phyloP scores from a whole-genome alignment of 306 rosid species.

The Prunus padus region DNA sequence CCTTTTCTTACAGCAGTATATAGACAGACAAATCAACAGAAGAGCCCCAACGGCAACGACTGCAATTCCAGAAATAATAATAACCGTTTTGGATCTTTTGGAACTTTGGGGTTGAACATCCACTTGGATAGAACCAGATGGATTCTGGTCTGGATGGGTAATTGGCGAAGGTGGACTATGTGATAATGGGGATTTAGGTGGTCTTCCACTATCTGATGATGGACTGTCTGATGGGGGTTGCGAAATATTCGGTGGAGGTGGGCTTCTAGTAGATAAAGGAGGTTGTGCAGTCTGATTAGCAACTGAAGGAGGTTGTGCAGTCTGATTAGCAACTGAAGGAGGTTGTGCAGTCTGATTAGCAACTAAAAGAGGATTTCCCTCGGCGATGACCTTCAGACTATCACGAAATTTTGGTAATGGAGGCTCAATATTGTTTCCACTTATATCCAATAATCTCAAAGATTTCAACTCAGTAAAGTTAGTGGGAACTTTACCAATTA shows the following conservation, averaged over 20 bases:
- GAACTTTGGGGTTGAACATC: slow-evolving; percentile 27
- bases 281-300: too few species aligned
- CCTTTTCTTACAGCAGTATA: slow-evolving; percentile 42
- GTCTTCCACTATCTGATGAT: slow-evolving; percentile 19
- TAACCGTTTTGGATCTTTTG: slow-evolving; percentile 30
- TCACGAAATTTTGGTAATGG: slow-evolving; percentile 59
- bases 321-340: slow-evolving; percentile 29
- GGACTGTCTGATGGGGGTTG: slow-evolving; percentile 25
- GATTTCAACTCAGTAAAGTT: slow-evolving; percentile 45
- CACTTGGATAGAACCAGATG: slow-evolving; percentile 23
- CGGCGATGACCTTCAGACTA: slow-evolving; percentile 39
- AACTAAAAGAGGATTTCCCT: slow-evolving; percentile 54
- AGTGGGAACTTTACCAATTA: slow-evolving; percentile 54
- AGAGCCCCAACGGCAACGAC: slow-evolving; percentile 26
- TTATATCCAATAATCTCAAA: slow-evolving; percentile 62
- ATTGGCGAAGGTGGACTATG: slow-evolving; percentile 20
- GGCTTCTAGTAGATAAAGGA: slow-evolving; percentile 25
- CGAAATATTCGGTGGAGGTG: slow-evolving; percentile 36
- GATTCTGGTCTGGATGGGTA: slow-evolving; percentile 22
- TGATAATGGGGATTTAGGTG: slow-evolving; percentile 22
- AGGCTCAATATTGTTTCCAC: slow-evolving; percentile 58
- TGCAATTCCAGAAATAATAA: slow-evolving; percentile 29
- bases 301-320: too few species aligned
- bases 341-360: slow-evolving; percentile 32
- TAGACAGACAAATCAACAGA: slow-evolving; percentile 34